phyloP scores from a whole-genome alignment of 164 flowering plant species.

The Kingdonia uniflora region DNA sequence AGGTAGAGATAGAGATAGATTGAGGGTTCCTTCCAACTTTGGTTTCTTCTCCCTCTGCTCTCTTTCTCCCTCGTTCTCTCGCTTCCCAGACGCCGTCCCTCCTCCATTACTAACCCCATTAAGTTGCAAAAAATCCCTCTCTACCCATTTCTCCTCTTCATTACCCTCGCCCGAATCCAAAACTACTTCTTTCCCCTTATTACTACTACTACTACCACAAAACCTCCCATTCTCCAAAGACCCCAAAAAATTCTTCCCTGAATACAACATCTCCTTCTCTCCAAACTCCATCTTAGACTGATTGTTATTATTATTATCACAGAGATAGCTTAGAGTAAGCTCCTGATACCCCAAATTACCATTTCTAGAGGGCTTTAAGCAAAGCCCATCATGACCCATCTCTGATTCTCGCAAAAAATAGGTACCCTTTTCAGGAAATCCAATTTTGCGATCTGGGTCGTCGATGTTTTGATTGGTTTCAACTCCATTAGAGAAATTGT shows the following conservation, averaged over 20 bases:
- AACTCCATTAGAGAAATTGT: slow-evolving; percentile 13
- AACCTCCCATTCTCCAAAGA: slow-evolving; percentile 25
- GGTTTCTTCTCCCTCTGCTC: slow-evolving; percentile 46
- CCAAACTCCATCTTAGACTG: slow-evolving; percentile 29
- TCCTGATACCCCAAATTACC: slow-evolving; percentile 48
- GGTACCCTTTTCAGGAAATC: slow-evolving; percentile 24
- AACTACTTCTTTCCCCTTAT: slow-evolving; percentile 65
- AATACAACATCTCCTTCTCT: slow-evolving; percentile 32
- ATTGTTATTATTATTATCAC: slow-evolving; percentile 30
- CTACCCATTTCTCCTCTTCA: slow-evolving; percentile 52
- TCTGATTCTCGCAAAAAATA: slow-evolving; percentile 31
- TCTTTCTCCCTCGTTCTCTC: slow-evolving; percentile 34
- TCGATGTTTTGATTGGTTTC: slow-evolving; percentile 19
- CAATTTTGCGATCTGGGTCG: slow-evolving; percentile 27
- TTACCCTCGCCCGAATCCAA: slow-evolving; percentile 23
- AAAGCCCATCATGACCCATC: slow-evolving; percentile 27
- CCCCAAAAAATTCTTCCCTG: slow-evolving; percentile 25
- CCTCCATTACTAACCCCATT: slow-evolving; percentile 31
- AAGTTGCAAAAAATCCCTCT: slow-evolving; percentile 83
- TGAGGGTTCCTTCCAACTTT: slow-evolving; percentile 57
- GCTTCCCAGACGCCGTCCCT: slow-evolving; percentile 31
- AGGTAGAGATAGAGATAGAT: slow-evolving; percentile 73
- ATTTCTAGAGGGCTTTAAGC: slow-evolving; percentile 20
- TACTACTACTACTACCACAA: too few species aligned
- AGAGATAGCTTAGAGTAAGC: slow-evolving; percentile 75